phyloP scores from a whole-genome alignment of 768 basidiomycete species.

The Rhizopogon rudus region DNA sequence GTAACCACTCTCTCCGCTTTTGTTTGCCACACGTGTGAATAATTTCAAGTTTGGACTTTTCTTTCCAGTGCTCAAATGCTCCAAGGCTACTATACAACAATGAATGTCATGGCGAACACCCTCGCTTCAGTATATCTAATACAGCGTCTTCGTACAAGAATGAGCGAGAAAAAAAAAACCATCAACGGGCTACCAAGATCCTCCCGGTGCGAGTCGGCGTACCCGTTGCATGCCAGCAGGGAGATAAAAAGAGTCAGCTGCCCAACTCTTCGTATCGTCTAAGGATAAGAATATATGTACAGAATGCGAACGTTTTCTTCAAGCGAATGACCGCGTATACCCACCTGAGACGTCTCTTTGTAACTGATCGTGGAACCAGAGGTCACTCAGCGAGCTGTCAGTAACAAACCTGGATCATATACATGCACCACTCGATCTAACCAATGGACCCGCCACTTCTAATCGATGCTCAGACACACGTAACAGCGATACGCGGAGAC shows the following conservation, averaged over 20 bases:
- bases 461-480: slow-evolving; percentile 28
- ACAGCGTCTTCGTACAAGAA: not conserved
- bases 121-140: too few species aligned
- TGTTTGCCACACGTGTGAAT: not conserved
- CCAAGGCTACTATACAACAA: too few species aligned
- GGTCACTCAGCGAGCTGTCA: not conserved
- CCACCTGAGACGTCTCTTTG: slow-evolving; percentile 9
- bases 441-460: slow-evolving; percentile 27
- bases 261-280: not conserved
- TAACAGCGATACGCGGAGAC: slow-evolving; percentile 33
- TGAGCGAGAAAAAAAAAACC: not conserved
- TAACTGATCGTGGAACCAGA: not conserved
- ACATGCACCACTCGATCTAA: slow-evolving; percentile 17
- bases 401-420: not conserved
- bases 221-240: slow-evolving; percentile 4
- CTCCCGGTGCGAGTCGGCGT: slow-evolving; percentile 1
- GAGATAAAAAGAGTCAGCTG: not conserved
- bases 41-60: too few species aligned
- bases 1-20: not conserved
- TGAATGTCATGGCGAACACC: too few species aligned
- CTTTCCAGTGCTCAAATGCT: too few species aligned
- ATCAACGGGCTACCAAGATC: not conserved
- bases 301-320: not conserved
- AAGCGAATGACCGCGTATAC: slow-evolving; percentile 8
- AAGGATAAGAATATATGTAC: not conserved